These are phyloP conservation scores for Curvularia spicifera DNA, from an alignment of 2,329 filamentous ascomycete genomes.

Conservation along the genomic window DNA sequence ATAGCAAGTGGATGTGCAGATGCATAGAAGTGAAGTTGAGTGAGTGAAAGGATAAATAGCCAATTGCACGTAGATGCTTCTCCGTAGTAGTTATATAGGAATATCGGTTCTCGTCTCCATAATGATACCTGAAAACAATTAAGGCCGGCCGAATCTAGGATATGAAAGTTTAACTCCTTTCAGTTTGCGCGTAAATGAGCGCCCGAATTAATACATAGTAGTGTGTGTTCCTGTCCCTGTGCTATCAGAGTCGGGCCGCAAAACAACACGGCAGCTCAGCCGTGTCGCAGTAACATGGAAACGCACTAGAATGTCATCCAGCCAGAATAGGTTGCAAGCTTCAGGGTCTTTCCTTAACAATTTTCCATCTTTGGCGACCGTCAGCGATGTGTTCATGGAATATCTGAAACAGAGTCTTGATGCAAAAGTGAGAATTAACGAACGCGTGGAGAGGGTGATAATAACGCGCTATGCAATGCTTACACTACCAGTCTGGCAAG, in stretches of 20 bases:
- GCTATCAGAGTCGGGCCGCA: conserved; percentile 6
- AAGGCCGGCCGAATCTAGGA: background rate
- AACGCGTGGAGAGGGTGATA: conserved; percentile 1
- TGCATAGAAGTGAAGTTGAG: background rate
- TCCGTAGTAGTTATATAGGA: background rate
- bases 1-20: conserved; percentile 1
- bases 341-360: background rate
- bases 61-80: too few relatives aligned
- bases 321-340: background rate
- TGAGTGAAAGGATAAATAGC: background rate
- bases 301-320: background rate
- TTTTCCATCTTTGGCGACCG: background rate
- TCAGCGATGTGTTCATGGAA: background rate
- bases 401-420: background rate
- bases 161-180: background rate
- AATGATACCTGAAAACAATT: background rate
- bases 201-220: background rate
- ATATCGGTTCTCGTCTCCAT: background rate
- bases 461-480: background rate
- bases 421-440: conserved; percentile 1
- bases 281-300: conserved; percentile 5
- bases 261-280: background rate
- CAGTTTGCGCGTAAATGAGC: background rate
- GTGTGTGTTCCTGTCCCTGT: background rate
- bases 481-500: background rate